phyloP scores from a whole-genome alignment of 108 stramenopile genomes.

The Skeletonema menzelii region DNA sequence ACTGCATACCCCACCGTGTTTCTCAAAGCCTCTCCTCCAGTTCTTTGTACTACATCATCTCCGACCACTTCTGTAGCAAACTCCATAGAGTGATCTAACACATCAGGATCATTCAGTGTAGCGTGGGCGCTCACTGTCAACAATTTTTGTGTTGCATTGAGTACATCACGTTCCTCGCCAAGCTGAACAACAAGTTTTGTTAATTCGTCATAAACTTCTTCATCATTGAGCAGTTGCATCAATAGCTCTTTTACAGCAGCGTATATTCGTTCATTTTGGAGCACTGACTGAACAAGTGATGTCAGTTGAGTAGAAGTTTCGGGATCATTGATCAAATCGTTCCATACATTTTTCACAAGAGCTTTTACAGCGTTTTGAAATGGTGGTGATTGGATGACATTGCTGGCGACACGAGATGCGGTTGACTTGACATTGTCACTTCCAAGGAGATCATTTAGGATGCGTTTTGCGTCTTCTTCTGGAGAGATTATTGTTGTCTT shows the following conservation, averaged over 20 bases:
- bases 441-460: slow-evolving; percentile 32
- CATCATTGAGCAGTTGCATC: slow-evolving; percentile 68
- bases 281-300: slow-evolving; percentile 62
- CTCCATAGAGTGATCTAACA: slow-evolving; percentile 90
- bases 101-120: slow-evolving; percentile 83
- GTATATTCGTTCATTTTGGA: slow-evolving; percentile 71
- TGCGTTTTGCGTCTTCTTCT: slow-evolving; percentile 49
- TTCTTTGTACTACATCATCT: slow-evolving; percentile 85
- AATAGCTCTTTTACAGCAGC: slow-evolving; percentile 61
- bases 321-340: slow-evolving; percentile 74
- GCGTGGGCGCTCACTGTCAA: slow-evolving; percentile 77
- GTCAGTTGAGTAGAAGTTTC: slow-evolving; percentile 74
- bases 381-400: slow-evolving; percentile 59
- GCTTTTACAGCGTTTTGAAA: slow-evolving; percentile 65
- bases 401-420: slow-evolving; percentile 44
- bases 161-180: slow-evolving; percentile 62
- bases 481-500: slow-evolving; percentile 24
- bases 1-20: slow-evolving; percentile 85
- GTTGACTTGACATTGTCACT: slow-evolving; percentile 40
- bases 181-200: slow-evolving; percentile 63
- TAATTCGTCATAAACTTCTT: slow-evolving; percentile 73
- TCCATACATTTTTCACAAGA: slow-evolving; percentile 67
- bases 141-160: slow-evolving; percentile 62
- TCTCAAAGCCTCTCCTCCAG: slow-evolving; percentile 82
- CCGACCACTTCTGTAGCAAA: slow-evolving; percentile 90